Conservation (phyloP, 106 monocot species). For the Dendrobium catenatum region DNA sequence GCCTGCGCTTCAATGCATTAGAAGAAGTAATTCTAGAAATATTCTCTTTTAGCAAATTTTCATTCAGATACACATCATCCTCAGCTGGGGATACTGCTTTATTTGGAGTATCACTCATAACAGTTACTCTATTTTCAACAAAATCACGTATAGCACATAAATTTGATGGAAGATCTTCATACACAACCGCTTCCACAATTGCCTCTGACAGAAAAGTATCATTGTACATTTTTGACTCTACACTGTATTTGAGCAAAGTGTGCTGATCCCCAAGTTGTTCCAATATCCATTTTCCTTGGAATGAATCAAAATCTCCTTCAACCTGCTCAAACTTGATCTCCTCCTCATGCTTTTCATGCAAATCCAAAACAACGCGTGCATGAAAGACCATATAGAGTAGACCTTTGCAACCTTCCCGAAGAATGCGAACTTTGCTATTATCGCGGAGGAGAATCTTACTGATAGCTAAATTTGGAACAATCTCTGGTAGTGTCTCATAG, state of each 20-base stretch:
- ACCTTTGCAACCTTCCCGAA: constrained; percentile 99
- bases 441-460: constrained; percentile 76
- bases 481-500: constrained; percentile 82
- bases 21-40: constrained; percentile 19
- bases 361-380: constrained; percentile 87
- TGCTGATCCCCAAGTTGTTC: constrained; percentile 90
- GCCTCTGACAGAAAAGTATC: constrained; percentile 91
- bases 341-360: constrained; percentile 59
- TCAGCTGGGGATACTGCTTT: background rate
- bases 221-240: constrained; percentile 82
- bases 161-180: constrained; percentile 96
- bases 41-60: constrained; percentile 12
- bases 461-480: constrained; percentile 94
- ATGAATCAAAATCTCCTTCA: constrained; percentile 92
- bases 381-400: constrained; percentile 91
- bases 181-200: constrained; percentile 91
- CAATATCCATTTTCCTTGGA: constrained; percentile 79
- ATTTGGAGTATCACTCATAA: constrained; percentile 7
- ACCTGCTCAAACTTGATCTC: constrained; percentile 92
- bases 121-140: constrained; percentile 45
- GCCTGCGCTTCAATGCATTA: constrained; percentile 36
- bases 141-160: constrained; percentile 90
- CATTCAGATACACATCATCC: background rate
- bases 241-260: constrained; percentile 77
- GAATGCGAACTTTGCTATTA: constrained; percentile 93